These are phyloP conservation scores for Coniochaeta prunicola DNA, from an alignment of 2,329 filamentous ascomycete species.

Conservation along the genomic window DNA sequence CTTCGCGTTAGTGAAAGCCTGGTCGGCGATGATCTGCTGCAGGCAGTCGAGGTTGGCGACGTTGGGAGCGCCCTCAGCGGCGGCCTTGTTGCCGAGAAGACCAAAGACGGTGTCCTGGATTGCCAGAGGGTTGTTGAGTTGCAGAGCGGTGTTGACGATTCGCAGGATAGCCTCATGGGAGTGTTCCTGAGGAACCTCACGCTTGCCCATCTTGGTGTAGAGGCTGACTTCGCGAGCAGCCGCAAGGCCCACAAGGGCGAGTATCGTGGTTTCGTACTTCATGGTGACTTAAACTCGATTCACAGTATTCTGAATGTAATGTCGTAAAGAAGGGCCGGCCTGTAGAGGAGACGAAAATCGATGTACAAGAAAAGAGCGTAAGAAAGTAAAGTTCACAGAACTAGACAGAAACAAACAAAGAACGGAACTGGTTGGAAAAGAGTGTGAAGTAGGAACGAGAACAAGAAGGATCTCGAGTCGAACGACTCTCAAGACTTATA, in stretches of 20 bases:
- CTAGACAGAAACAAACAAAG: conserved; percentile 15
- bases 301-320: background rate
- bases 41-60: conserved; percentile 46
- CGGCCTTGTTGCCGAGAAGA: conserved; percentile 38
- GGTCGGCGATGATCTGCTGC: conserved; percentile 50
- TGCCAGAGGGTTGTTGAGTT: conserved; percentile 38
- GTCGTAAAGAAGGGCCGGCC: conserved; percentile 17
- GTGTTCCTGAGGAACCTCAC: conserved; percentile 46
- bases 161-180: conserved; percentile 36
- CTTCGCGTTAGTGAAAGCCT: conserved; percentile 55
- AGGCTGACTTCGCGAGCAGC: conserved; percentile 21
- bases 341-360: conserved; percentile 10
- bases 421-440: conserved; percentile 12
- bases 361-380: conserved; percentile 14
- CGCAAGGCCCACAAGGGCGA: conserved; percentile 20
- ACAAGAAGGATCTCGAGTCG: conserved; percentile 2
- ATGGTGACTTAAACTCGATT: conserved; percentile 14
- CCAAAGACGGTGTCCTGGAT: conserved; percentile 40
- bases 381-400: conserved; percentile 21
- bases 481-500: conserved; percentile 8
- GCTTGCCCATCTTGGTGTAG: conserved; percentile 20
- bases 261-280: conserved; percentile 22
- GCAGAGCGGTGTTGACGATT: conserved; percentile 27
- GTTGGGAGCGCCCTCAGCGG: conserved; percentile 20
- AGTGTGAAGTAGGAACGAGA: conserved; percentile 10